Base-by-base conservation (phyloP, 306 rosid species). In the Fragaria iinumae region DNA sequence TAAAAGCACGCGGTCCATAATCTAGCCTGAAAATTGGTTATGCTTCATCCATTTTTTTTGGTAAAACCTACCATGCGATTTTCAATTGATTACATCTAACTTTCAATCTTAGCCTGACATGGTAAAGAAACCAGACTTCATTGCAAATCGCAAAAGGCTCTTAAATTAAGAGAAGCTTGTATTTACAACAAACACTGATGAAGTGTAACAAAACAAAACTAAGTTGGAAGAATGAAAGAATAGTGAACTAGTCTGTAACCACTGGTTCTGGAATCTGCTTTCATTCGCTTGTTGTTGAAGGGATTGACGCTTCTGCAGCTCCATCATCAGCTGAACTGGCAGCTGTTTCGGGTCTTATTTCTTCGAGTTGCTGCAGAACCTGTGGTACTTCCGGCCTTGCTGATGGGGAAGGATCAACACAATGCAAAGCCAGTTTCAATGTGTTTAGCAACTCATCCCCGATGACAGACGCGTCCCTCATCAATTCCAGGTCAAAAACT, bases 331-430 rank as follows among this genome's bases (percentile, higher is more conserved):
- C 84, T 11, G 96, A 83, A 74, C 86, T 82, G 17, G 84, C 45
- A 67, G 91, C 76, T 32, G 74, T 56, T 71, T 86, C 87, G 11
- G 89, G 90, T 80, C 89, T 90, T 72, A 94, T 92, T 60, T 89
- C 91, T 80, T 94, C 97, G 3, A 92, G 86, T 77, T 94, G 98
- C 79, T 84, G 96, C 44, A 90, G 90, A 47, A 94, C 87, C 73
- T 86, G 91, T 43, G 79, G 91, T 48, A 81, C 89, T 50, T 94
- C 97, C 0, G 97, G 97, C 10, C 98, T 88, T 55, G 92, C 90
- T 14, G 97, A 82, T 25, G 97, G 95, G n/a, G 97, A 89, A 78
- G 98, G 97, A 86, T 94, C 98, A 73, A 94, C 98, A 86, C 98
- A 90, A 63, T 94, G 98, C 94, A 94, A 74, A 77, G 97, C 97